A percentile compares a stretch with the other conserved stretches of the same genome.
phyloP scores from a whole-genome alignment of 441 rosid genomes.

The Theobroma grandiflorum region DNA sequence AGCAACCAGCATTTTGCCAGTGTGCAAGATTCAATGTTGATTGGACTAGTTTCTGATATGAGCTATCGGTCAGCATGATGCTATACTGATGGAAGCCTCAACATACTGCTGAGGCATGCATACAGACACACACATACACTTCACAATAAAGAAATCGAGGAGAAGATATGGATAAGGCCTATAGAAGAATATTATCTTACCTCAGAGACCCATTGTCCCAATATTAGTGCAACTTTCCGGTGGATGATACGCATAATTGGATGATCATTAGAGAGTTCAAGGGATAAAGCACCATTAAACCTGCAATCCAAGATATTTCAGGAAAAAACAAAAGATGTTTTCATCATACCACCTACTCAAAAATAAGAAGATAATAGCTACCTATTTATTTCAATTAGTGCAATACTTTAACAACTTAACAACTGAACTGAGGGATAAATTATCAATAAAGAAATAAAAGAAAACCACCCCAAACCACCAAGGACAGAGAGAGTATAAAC shows the following conservation, averaged over 20 bases:
- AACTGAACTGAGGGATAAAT: neutral
- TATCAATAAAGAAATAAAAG: neutral
- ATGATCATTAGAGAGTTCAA: constrained; percentile 90
- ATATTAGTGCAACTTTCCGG: constrained; percentile 92
- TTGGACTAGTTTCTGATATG: neutral
- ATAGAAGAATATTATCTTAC: constrained; percentile 42
- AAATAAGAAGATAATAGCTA: constrained; percentile 11
- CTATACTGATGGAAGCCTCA: constrained; percentile 17
- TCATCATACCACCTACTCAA: constrained; percentile 18
- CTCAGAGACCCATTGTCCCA: constrained; percentile 99
- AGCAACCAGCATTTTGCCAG: neutral
- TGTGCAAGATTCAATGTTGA: neutral
- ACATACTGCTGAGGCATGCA: neutral
- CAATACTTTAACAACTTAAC: constrained; percentile 4
- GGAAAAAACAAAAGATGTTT: neutral
- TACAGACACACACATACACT: neutral
- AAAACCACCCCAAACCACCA: neutral
- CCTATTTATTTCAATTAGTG: neutral
- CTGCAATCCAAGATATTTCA: constrained; percentile 48
- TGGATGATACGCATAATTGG: constrained; percentile 94
- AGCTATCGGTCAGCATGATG: neutral
- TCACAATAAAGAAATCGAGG: neutral
- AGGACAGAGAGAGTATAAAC: neutral
- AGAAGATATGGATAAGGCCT: neutral
- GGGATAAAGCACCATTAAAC: constrained; percentile 95